Base-by-base conservation (phyloP, 2,329 filamentous ascomycete species). In the Lasiodiplodia sp. region DNA sequence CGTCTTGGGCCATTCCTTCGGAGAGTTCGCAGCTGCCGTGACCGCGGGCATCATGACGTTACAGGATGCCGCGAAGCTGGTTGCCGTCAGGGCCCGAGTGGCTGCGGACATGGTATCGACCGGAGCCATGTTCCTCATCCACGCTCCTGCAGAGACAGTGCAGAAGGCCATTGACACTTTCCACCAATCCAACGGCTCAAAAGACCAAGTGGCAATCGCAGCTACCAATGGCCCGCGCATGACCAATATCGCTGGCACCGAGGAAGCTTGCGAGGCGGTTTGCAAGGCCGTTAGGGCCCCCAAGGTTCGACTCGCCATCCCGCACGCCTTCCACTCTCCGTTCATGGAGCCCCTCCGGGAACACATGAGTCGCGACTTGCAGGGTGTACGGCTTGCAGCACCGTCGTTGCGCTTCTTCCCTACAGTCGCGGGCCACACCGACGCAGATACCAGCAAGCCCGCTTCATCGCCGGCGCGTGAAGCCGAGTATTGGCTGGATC, bases 21-120 rank as follows among this genome's bases (percentile, higher is more conserved):
- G 81, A 8, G 81, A 83, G 66, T 79, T 82, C 11, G 80, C 77
- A 0, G 80, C 80, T 1, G 74, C 78, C 3, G 80, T 81, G n/a
- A 75, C 75, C 5, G 76, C 73, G 28, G 77, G 73, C 12, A 73
- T 57, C 21, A 71, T 78, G 2, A 74, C 70, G 2, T 49, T 40
- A 8, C 10, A 34, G 10, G 69, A 71, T 23, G 74, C 75, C 1
- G 70, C 72, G n/a, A 44, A 67, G 1, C 68, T 74, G 53, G 72
- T 73, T 3, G 55, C 28, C 53, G 34, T 4, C 2, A 10, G 31
- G 21, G 55, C 55, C n/a, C 25, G 21, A n/a, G 14, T 57, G 18
- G 34, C 25, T 7, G 55, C 55, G n/a, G 31, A 10, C 31, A n/a
- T 23, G 18, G 25, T 10, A 28, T 28, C 51, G 55, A 18, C 16